phyloP scores from a whole-genome alignment of 2,329 filamentous ascomycete genomes.

The Diplodia sapinea region DNA sequence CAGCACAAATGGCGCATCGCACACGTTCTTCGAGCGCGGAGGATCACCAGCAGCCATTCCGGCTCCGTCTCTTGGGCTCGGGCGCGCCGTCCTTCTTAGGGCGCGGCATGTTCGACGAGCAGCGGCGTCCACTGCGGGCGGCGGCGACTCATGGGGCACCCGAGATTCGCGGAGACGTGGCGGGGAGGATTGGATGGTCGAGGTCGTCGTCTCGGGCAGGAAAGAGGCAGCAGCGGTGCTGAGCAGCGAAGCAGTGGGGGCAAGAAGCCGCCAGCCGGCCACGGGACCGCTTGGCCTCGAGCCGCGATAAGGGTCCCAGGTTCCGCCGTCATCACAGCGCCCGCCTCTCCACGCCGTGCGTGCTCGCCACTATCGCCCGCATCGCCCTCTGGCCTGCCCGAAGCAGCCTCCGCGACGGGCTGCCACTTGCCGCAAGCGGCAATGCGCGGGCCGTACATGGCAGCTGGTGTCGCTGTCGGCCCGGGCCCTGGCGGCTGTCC shows the following conservation, averaged over 20 bases:
- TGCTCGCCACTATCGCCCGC: not conserved
- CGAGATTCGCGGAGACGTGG: not conserved
- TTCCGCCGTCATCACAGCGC: not conserved
- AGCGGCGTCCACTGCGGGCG: slow-evolving; percentile 2
- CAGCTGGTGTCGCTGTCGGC: slow-evolving; percentile 17
- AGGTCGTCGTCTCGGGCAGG: not conserved
- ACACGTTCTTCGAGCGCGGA: slow-evolving; percentile 1
- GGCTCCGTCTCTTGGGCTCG: slow-evolving; percentile 70
- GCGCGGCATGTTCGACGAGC: slow-evolving; percentile 61
- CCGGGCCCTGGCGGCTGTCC: not conserved
- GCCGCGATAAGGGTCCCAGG: slow-evolving; percentile 6
- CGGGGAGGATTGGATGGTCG: not conserved
- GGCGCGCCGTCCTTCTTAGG: slow-evolving; percentile 67
- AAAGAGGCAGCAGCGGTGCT: not conserved
- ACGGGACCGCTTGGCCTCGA: no score
- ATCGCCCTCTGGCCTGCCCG: slow-evolving; percentile 9
- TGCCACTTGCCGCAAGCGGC: slow-evolving; percentile 2
- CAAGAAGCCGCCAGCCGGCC: slow-evolving; percentile 1
- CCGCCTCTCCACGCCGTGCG: not conserved
- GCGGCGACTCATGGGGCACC: slow-evolving; percentile 14
- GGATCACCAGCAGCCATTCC: slow-evolving; percentile 70
- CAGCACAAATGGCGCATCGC: slow-evolving; percentile 16
- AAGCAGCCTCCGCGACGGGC: not conserved
- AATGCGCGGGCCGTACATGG: slow-evolving; percentile 23
- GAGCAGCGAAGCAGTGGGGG: slow-evolving; percentile 12